Percentiles rank a stretch among this genome's conserved stretches.
Conservation (phyloP, 306 rosid species). For the Pyrus communis region DNA sequence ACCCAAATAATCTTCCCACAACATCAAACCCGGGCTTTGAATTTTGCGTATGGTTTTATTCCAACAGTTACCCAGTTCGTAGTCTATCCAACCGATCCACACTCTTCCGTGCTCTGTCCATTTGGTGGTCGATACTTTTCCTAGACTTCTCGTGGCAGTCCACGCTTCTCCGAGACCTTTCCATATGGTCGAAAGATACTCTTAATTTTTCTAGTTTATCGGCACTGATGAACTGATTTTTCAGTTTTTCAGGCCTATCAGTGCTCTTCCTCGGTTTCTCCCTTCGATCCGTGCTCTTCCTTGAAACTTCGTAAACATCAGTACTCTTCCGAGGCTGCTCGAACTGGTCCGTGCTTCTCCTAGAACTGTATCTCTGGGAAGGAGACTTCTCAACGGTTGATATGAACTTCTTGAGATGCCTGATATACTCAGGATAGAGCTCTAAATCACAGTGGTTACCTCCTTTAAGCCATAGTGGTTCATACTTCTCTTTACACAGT, state of each 20-base stretch:
- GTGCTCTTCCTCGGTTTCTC: slow-evolving; percentile 88
- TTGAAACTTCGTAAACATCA: slow-evolving; percentile 60
- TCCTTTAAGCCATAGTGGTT: slow-evolving; percentile 91
- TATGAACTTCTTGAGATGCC: slow-evolving; percentile 84
- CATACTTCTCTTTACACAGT: slow-evolving; percentile 84
- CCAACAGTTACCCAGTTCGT: slow-evolving; percentile 52
- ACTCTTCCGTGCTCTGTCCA: slow-evolving; percentile 82
- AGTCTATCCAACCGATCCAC: slow-evolving; percentile 82
- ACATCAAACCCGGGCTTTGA: slow-evolving; percentile 34
- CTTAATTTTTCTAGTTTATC: slow-evolving; percentile 72
- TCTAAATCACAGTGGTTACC: slow-evolving; percentile 90
- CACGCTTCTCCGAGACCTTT: slow-evolving; percentile 79
- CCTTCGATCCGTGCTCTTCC: slow-evolving; percentile 85
- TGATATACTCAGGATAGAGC: slow-evolving; percentile 75
- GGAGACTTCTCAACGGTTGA: slow-evolving; percentile 76
- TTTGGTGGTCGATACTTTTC: slow-evolving; percentile 65
- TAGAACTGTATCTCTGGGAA: slow-evolving; percentile 56
- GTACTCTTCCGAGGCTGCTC: slow-evolving; percentile 88
- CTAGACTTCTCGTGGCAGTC: slow-evolving; percentile 87
- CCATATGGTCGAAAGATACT: slow-evolving; percentile 61
- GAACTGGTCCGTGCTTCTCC: slow-evolving; percentile 74
- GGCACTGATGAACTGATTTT: slow-evolving; percentile 40
- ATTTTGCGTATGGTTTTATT: slow-evolving; percentile 25
- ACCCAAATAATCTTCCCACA: slow-evolving; percentile 23
- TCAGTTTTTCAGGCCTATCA: slow-evolving; percentile 67